Conservation (phyloP, 345 rosid species). For the Streptanthus diversifolius region DNA sequence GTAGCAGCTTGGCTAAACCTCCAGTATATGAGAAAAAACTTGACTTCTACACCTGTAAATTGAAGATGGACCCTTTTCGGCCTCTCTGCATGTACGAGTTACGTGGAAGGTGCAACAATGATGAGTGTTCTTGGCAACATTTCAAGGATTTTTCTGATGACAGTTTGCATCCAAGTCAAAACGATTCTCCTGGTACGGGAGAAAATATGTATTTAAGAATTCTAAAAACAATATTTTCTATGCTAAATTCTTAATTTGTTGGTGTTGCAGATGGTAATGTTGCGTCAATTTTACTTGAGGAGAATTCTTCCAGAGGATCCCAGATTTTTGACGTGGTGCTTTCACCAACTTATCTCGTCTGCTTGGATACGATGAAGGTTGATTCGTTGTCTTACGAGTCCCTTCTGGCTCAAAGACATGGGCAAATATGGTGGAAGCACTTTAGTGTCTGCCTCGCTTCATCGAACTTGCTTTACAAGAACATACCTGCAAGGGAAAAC, state of each 20-base stretch:
- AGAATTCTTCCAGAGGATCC: conserved; percentile 34
- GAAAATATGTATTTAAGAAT: conserved; percentile 16
- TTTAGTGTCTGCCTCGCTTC: conserved; percentile 63
- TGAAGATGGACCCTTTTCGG: conserved; percentile 70
- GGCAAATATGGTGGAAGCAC: conserved; percentile 64
- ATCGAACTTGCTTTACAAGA: conserved; percentile 50
- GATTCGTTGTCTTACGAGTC: conserved; percentile 47
- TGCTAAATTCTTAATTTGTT: conserved; percentile 17
- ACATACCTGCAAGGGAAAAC: conserved; percentile 45
- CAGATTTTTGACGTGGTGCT: conserved; percentile 31
- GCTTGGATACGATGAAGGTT: conserved; percentile 67
- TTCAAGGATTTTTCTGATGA: conserved; percentile 47
- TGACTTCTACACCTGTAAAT: conserved; percentile 49
- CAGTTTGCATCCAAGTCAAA: conserved; percentile 34
- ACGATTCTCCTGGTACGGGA: conserved; percentile 37
- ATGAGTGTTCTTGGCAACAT: conserved; percentile 95
- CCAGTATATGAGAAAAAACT: conserved; percentile 36
- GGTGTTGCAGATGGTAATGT: conserved; percentile 50
- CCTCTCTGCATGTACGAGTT: conserved; percentile 91
- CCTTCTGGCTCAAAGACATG: conserved; percentile 47
- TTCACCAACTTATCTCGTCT: conserved; percentile 72
- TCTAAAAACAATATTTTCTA: conserved; percentile 7
- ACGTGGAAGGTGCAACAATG: conserved; percentile 95
- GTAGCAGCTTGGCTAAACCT: conserved; percentile 26
- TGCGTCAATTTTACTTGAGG: conserved; percentile 34